A percentile compares a stretch with the other conserved stretches of the same genome.
Evolutionary conservation across 345 rosid species (phyloP).

Genomic region (Draba incana): DNA sequence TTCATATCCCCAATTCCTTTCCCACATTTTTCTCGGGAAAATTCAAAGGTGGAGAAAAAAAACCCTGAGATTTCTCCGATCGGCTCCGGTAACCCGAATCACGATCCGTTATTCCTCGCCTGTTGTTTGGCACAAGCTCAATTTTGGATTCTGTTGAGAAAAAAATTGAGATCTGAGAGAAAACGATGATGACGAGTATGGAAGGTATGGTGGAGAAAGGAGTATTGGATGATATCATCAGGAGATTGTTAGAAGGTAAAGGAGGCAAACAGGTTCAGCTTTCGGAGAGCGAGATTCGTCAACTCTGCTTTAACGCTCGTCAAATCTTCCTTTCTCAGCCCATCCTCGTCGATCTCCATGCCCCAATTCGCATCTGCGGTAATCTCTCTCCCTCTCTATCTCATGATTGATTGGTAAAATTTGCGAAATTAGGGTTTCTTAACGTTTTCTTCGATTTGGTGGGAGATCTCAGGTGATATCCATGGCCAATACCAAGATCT

Average conservation of each 20-base stretch:
- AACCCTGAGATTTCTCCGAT: slow-evolving; percentile 5
- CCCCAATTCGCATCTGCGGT: slow-evolving; percentile 92
- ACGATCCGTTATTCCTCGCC: slow-evolving; percentile 13
- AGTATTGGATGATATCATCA: slow-evolving; percentile 84
- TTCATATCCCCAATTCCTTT: slow-evolving; percentile 24
- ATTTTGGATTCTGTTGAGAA: slow-evolving; percentile 15
- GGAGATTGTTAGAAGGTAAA: slow-evolving; percentile 86
- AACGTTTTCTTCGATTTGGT: neutral
- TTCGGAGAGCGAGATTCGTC: slow-evolving; percentile 96
- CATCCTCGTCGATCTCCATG: slow-evolving; percentile 69
- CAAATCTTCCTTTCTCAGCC: slow-evolving; percentile 90
- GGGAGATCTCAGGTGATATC: slow-evolving; percentile 65
- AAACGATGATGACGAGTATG: slow-evolving; percentile 72
- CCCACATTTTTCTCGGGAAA: slow-evolving; percentile 31
- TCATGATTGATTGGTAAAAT: neutral
- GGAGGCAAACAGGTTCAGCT: slow-evolving; percentile 93
- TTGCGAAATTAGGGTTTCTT: neutral
- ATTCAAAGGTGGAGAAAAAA: neutral
- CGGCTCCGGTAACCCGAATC: slow-evolving; percentile 9
- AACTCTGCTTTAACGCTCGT: slow-evolving; percentile 88
- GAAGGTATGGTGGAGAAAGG: slow-evolving; percentile 78
- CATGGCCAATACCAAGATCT: slow-evolving; percentile 97
- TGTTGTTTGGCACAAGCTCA: neutral
- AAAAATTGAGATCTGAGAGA: slow-evolving; percentile 30
- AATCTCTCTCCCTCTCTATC: neutral